A percentile compares a stretch with the other conserved stretches of the same genome.
Evolutionary conservation across 2,329 filamentous ascomycete genomes (phyloP).

Genomic region (Fusarium equiseti): DNA sequence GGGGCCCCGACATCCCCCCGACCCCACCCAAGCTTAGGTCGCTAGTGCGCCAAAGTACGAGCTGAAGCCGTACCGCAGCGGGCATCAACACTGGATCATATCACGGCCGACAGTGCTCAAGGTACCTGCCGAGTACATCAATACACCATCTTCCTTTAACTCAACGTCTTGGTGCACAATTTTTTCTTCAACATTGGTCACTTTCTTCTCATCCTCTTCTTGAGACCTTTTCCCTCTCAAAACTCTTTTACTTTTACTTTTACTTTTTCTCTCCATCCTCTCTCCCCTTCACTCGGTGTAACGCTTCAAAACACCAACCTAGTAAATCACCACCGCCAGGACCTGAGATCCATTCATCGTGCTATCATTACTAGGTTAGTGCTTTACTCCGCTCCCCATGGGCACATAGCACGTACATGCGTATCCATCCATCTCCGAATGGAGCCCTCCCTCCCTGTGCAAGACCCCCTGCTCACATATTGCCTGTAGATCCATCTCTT

Average conservation of each 20-base stretch:
- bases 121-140: constrained; percentile 39
- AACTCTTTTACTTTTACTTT: neutral
- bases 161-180: constrained; percentile 23
- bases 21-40: constrained; percentile 43
- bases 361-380: constrained; percentile 27
- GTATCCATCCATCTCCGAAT: constrained; percentile 23
- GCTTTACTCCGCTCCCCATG: constrained; percentile 34
- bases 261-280: constrained; percentile 6
- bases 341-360: constrained; percentile 24
- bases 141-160: constrained; percentile 28
- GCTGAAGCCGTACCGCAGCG: constrained; percentile 34
- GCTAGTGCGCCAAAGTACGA: constrained; percentile 38
- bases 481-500: constrained; percentile 44
- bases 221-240: constrained; percentile 12
- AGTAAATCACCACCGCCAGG: constrained; percentile 21
- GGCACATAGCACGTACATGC: constrained; percentile 17
- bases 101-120: constrained; percentile 14
- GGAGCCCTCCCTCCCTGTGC: constrained; percentile 27
- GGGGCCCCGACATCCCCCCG: constrained; percentile 32
- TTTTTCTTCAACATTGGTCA: neutral
- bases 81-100: constrained; percentile 28
- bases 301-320: constrained; percentile 24
- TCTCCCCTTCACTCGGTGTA: constrained; percentile 12
- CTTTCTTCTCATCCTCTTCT: constrained; percentile 20
- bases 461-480: constrained; percentile 36